Evolutionary conservation across 2,329 filamentous ascomycete species (phyloP), one percentile per base, ranked within the genome.

Genomic region (Apiospora marii): DNA sequence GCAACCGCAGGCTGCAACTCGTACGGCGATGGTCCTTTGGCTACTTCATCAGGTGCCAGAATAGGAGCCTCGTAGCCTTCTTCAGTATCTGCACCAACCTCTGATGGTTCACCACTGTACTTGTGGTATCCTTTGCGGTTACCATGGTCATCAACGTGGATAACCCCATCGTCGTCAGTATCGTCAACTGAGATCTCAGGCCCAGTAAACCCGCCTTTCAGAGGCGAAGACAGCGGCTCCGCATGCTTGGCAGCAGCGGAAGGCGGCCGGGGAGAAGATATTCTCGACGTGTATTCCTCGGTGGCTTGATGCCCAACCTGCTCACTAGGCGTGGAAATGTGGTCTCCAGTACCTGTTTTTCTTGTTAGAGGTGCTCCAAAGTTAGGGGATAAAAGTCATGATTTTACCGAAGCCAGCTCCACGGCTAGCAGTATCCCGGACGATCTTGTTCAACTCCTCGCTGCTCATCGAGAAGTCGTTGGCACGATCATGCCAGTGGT

Each of bases 361-460:
- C 79, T 82, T 69, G 72, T 78, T 78, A 78, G 79, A 79, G 75
- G 77, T 73, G 80, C 76, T 81, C 79, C 76, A 75, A 77, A 79
- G 76, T 74, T 49, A 70, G 72, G 76, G 71, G 70, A 74, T 30
- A 34, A 10, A 74, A 75, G 75, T 72, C 72, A 4, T n/a, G 58
- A 64, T 80, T 84, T 84, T 87, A 88, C 87, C 87, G 77, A 87
- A 81, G 77, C 85, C 86, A 78, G 82, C 82, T 71, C 87, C 86
- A 76, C 85, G 87, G 77, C 83, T 87, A 71, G 87, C 89, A 49
- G 92, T 94, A 58, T 93, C 89, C 75, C 92, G 90, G 72, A 98
- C 95, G 76, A 98, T 92, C 84, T 93, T 95, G 84, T 98, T 97
- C 77, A 98, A 84, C 79, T 98, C 94, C 58, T 94, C 93, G 78